phyloP scores from a whole-genome alignment of 495 filamentous ascomycete species.

The Penicillium malachiteum region DNA sequence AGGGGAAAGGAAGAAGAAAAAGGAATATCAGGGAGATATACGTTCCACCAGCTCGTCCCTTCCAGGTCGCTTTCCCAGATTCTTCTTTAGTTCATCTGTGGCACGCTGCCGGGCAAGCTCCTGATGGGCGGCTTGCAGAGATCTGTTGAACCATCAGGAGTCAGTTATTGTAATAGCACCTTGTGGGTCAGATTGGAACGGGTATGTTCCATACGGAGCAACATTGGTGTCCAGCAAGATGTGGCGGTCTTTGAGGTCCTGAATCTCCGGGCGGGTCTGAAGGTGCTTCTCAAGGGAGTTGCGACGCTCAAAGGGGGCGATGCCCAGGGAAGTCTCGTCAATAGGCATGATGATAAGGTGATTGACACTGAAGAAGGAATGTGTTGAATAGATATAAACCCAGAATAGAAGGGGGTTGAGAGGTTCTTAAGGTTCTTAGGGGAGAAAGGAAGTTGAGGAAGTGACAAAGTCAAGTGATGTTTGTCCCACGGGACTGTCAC shows the following conservation, averaged over 20 bases:
- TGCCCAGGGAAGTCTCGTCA: conserved; percentile 38
- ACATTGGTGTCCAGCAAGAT: conserved; percentile 71
- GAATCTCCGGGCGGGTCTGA: conserved; percentile 70
- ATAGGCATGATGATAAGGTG: conserved; percentile 29
- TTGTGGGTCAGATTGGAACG: too few species aligned
- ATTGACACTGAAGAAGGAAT: conserved; percentile 6
- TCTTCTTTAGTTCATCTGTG: conserved; percentile 65
- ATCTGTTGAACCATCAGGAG: conserved; percentile 30
- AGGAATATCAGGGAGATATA: conserved; percentile 38
- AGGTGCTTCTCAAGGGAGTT: conserved; percentile 89
- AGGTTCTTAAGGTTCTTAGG: background rate
- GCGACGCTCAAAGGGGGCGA: conserved; percentile 70
- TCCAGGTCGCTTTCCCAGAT: conserved; percentile 62
- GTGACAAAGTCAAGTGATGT: conserved; percentile 19
- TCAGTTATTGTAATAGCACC: background rate
- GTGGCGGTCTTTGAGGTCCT: conserved; percentile 76
- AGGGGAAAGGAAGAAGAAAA: background rate
- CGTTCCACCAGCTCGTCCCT: conserved; percentile 70
- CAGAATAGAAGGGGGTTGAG: background rate
- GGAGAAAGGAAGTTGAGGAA: background rate
- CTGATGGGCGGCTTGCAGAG: conserved; percentile 59
- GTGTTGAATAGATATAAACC: background rate
- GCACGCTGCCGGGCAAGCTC: conserved; percentile 66
- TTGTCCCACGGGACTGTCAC: conserved; percentile 11
- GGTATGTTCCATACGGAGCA: conserved; percentile 55